Percentiles rank a stretch among this genome's conserved stretches.
Conservation (phyloP, 305 asterid species). For the Solanum hybrid region DNA sequence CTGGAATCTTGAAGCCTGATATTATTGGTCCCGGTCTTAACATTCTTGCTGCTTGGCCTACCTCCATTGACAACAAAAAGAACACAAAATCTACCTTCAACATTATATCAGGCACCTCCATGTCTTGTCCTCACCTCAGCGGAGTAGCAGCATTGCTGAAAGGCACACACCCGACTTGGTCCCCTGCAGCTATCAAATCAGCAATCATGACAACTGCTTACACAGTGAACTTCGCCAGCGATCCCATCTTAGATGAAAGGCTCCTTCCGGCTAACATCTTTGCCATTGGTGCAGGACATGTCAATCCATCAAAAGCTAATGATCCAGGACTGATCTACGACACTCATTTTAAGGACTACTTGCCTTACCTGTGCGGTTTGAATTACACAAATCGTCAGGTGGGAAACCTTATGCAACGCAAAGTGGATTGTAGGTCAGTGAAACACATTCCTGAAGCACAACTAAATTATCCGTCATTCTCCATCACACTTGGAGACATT, state of each 20-base stretch:
- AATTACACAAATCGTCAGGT: slow-evolving; percentile 44
- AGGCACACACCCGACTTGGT: slow-evolving; percentile 48
- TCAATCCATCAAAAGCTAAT: slow-evolving; percentile 66
- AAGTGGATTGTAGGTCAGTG: slow-evolving; percentile 29
- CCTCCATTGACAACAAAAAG: slow-evolving; percentile 34
- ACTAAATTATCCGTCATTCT: slow-evolving; percentile 48
- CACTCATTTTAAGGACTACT: slow-evolving; percentile 38
- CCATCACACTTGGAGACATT: slow-evolving; percentile 7
- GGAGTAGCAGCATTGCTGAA: slow-evolving; percentile 71
- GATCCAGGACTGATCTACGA: slow-evolving; percentile 78
- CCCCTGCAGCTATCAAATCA: slow-evolving; percentile 51
- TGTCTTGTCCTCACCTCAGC: slow-evolving; percentile 76
- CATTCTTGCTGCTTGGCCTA: slow-evolving; percentile 61
- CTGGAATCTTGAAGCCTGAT: slow-evolving; percentile 73
- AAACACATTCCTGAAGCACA: slow-evolving; percentile 49
- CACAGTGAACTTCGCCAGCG: slow-evolving; percentile 24
- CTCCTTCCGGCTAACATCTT: slow-evolving; percentile 39
- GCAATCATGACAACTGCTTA: slow-evolving; percentile 60
- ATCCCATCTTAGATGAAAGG: slow-evolving; percentile 44
- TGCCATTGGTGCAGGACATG: slow-evolving; percentile 75
- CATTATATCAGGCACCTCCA: slow-evolving; percentile 69
- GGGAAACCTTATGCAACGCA: slow-evolving; percentile 27
- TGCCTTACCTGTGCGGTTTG: slow-evolving; percentile 60
- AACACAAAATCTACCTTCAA: slow-evolving; percentile 42
- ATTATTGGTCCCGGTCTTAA: slow-evolving; percentile 68